Conservation (phyloP, 305 asterid genomes). For the Fraxinus sp. region DNA sequence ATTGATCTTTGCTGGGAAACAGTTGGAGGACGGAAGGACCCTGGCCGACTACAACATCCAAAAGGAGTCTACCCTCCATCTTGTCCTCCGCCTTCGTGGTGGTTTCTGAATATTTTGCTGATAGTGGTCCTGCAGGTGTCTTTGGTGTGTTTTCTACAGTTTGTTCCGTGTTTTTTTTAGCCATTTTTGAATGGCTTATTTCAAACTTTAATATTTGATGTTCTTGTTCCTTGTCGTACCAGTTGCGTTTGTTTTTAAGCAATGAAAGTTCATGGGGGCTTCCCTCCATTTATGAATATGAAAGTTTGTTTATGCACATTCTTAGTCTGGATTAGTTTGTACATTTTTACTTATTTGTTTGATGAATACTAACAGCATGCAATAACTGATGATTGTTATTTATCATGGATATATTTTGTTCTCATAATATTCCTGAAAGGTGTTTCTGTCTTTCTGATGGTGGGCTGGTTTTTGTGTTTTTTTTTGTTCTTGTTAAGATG, state of each 20-base stretch:
- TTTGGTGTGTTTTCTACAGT: too few species aligned
- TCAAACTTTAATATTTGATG: not conserved
- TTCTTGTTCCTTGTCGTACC: not conserved
- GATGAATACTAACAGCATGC: not conserved
- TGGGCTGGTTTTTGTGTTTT: too few species aligned
- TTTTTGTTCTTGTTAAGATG: not conserved
- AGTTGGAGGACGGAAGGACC: slow-evolving; percentile 33
- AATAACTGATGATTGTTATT: not conserved
- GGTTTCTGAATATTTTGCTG: slow-evolving; percentile 5
- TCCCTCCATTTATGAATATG: not conserved
- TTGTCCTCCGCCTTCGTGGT: slow-evolving; percentile 39
- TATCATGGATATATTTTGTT: not conserved
- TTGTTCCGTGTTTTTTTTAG: not conserved
- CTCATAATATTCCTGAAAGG: not conserved
- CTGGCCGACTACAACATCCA: slow-evolving; percentile 33
- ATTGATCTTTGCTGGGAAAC: slow-evolving; percentile 33
- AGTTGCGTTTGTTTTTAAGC: not conserved
- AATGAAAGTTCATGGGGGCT: not conserved
- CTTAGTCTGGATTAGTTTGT: not conserved
- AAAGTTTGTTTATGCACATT: not conserved
- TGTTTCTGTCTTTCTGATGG: not conserved
- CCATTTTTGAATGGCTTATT: not conserved
- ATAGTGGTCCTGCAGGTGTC: not conserved
- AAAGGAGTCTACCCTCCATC: slow-evolving; percentile 34
- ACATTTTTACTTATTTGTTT: not conserved